A percentile compares a stretch with the other conserved stretches of the same genome.
phyloP scores from a whole-genome alignment of 2,329 filamentous ascomycete species.

The Aspergillus latus region DNA sequence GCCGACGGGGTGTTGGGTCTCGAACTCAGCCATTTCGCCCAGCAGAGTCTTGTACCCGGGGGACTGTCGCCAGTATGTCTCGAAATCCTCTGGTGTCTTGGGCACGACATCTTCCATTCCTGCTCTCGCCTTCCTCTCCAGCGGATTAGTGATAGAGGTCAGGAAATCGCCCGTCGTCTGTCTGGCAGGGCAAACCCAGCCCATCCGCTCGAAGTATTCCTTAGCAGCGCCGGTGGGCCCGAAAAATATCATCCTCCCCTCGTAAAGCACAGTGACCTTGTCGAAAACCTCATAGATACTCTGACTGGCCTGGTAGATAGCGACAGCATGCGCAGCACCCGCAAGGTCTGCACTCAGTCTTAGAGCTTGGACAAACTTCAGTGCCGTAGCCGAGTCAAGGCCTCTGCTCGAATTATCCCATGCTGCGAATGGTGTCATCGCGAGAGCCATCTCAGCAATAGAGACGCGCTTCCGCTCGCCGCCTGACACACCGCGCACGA shows the following conservation, averaged over 20 bases:
- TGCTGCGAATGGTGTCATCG: slow-evolving; percentile 43
- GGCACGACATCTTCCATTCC: slow-evolving; percentile 65
- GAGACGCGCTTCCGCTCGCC: slow-evolving; percentile 61
- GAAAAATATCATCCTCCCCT: slow-evolving; percentile 72
- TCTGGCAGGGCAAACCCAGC: slow-evolving; percentile 64
- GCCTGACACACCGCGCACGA: slow-evolving; percentile 59
- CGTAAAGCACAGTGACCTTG: slow-evolving; percentile 68
- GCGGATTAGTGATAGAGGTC: slow-evolving; percentile 64
- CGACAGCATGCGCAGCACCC: slow-evolving; percentile 49
- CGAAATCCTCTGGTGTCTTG: slow-evolving; percentile 68
- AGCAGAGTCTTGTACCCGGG: slow-evolving; percentile 44
- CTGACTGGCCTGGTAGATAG: slow-evolving; percentile 52
- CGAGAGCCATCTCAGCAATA: slow-evolving; percentile 55
- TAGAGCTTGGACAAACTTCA: slow-evolving; percentile 54
- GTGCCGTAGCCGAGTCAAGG: slow-evolving; percentile 52
- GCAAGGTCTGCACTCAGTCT: slow-evolving; percentile 47
- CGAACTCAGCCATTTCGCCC: slow-evolving; percentile 42
- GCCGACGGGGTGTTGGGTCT: slow-evolving; percentile 30
- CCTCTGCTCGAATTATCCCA: slow-evolving; percentile 50
- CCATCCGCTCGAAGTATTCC: slow-evolving; percentile 65
- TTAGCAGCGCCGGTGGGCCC: slow-evolving; percentile 61
- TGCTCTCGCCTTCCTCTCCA: slow-evolving; percentile 53
- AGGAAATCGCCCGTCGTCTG: slow-evolving; percentile 69
- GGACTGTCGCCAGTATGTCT: slow-evolving; percentile 53
- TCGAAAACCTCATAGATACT: slow-evolving; percentile 58